A percentile compares a stretch with the other conserved stretches of the same genome.
phyloP scores from a whole-genome alignment of 1,284 basidiomycete species.

The Sporisorium reilianum region DNA sequence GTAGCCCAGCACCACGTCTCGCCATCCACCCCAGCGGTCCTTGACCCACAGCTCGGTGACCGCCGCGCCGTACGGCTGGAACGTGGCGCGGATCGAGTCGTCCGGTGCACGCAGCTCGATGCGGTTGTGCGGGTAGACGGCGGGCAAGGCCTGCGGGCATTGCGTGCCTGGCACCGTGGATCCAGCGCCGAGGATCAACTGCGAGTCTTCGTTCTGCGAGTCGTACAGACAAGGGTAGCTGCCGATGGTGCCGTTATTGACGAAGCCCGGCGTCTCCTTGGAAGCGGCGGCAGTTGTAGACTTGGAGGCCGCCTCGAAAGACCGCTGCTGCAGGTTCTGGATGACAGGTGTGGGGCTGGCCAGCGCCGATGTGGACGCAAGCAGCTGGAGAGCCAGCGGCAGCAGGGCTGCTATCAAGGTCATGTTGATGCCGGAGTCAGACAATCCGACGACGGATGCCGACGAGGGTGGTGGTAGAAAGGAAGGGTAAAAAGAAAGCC shows the following conservation, averaged over 20 bases:
- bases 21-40: slow-evolving; percentile 53
- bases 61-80: slow-evolving; percentile 59
- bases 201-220: slow-evolving; percentile 35
- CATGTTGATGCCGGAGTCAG: slow-evolving; percentile 7
- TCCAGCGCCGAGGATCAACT: slow-evolving; percentile 33
- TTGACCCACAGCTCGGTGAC: slow-evolving; percentile 64
- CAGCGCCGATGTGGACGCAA: slow-evolving; percentile 21
- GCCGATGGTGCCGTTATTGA: slow-evolving; percentile 62
- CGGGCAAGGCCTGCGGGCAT: slow-evolving; percentile 40
- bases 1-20: slow-evolving; percentile 60
- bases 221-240: slow-evolving; percentile 45
- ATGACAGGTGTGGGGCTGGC: slow-evolving; percentile 24
- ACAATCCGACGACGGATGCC: neutral
- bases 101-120: slow-evolving; percentile 59
- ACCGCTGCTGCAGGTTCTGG: slow-evolving; percentile 7
- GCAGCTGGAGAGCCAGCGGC: slow-evolving; percentile 42
- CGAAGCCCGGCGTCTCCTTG: slow-evolving; percentile 54
- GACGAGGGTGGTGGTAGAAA: slow-evolving; percentile 6
- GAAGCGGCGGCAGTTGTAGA: slow-evolving; percentile 22
- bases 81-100: slow-evolving; percentile 58
- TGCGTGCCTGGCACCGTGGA: slow-evolving; percentile 37
- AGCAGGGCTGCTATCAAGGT: slow-evolving; percentile 20
- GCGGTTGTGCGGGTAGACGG: slow-evolving; percentile 58
- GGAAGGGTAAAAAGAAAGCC: neutral
- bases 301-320: slow-evolving; percentile 8